A percentile compares a stretch with the other conserved stretches of the same genome.
Conservation (phyloP, 2,329 filamentous ascomycete genomes). For the Aspergillus novoparasiticus region DNA sequence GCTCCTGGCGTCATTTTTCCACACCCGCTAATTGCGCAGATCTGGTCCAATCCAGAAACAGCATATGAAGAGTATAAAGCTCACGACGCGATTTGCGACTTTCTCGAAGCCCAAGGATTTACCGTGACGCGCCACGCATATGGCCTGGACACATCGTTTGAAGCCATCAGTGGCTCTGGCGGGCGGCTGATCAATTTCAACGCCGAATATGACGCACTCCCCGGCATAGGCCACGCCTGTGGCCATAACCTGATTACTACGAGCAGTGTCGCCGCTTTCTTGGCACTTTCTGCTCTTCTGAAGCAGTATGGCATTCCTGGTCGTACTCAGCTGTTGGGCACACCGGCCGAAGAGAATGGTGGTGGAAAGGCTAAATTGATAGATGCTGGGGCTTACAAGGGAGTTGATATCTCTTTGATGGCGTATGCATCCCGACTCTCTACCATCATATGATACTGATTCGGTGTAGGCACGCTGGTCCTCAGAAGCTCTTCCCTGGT, state of each 20-base stretch:
- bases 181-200: slow-evolving; percentile 42
- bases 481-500: slow-evolving; percentile 29
- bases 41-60: slow-evolving; percentile 55
- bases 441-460: not conserved
- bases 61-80: slow-evolving; percentile 56
- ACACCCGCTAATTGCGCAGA: slow-evolving; percentile 27
- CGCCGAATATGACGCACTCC: slow-evolving; percentile 48
- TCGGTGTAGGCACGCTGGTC: slow-evolving; percentile 26
- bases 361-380: slow-evolving; percentile 47
- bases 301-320: slow-evolving; percentile 43
- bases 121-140: slow-evolving; percentile 53
- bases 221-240: slow-evolving; percentile 44
- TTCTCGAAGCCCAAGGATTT: slow-evolving; percentile 51
- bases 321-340: slow-evolving; percentile 39
- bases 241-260: slow-evolving; percentile 45
- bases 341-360: slow-evolving; percentile 42
- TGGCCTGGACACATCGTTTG: slow-evolving; percentile 56
- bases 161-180: slow-evolving; percentile 47
- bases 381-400: slow-evolving; percentile 46
- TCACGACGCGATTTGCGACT: slow-evolving; percentile 52
- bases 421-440: slow-evolving; percentile 28
- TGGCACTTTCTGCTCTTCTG: slow-evolving; percentile 52
- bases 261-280: slow-evolving; percentile 37
- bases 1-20: too few species aligned
- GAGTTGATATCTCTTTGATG: slow-evolving; percentile 49